Evolutionary conservation across 805 yeast species (phyloP), one percentile per base, ranked within the genome.

Genomic region (Nakazawaea ambrosiae): DNA sequence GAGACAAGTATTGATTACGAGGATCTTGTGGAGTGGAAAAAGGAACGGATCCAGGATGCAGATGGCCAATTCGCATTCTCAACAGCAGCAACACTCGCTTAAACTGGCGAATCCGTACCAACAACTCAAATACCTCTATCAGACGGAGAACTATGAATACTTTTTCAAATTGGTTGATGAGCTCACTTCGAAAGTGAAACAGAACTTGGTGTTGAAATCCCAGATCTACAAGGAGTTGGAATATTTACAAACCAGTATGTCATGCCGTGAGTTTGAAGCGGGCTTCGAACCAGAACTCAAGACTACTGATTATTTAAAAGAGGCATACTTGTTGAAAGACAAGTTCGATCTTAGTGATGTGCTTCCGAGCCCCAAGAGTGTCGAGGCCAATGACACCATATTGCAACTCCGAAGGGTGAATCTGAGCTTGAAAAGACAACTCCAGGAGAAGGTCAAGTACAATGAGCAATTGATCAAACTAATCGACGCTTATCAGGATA

Each of bases 401-500:
- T 4, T 6, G 19, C 24, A 30, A 20, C 15, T 27, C 11, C 12
- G 12, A 22, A 15, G 10, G n/a, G 27, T 31, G 16, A 31, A 34
- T 27, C n/a, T 11, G 17, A 19, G 34, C 15, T 31, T 39, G 20
- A 15, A 20, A 8, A 15, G 19, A 9, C 24, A 40, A 20, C 11
- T 34, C 11, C 17, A 20, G 5, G 39, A 43, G 19, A 37, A 42
- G 22, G 12, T 33, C 10, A n/a, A 30, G 4, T 43, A 40, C 36
- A 43, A 40, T 15, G 20, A 26, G 20, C 36, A 24, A 15, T 20
- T 36, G 14, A 20, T 42, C 14, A 27, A 17, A 6, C 12, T 37
- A n/a, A 23, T 44, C 4, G 37, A 24, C 14, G 43, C 39, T 14
- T 44, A 42, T 33, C 45, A 44, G 23, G 26, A n/a, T 20, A 36